Percentiles rank a stretch among this genome's conserved stretches.
Evolutionary conservation across 2,329 filamentous ascomycete genomes (phyloP).

Genomic region (Arthroderma uncinatum): DNA sequence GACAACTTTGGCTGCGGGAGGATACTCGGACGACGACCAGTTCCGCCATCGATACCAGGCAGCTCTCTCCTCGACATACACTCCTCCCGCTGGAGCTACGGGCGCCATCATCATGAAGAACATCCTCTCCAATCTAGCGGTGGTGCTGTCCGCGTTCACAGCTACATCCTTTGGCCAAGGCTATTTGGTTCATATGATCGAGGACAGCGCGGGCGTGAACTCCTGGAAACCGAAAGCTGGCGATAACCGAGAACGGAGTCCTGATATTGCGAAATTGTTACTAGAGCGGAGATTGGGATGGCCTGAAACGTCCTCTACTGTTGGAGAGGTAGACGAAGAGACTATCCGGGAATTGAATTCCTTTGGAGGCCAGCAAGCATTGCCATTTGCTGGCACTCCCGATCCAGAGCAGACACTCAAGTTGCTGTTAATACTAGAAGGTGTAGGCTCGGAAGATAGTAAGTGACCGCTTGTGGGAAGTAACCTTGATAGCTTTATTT

Average conservation of each 20-base stretch:
- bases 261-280: constrained; percentile 28
- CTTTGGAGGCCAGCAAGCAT: constrained; percentile 45
- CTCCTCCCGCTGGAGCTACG: background rate
- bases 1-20: background rate
- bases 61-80: background rate
- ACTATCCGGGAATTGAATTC: constrained; percentile 48
- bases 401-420: constrained; percentile 17
- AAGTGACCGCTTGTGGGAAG: constrained; percentile 19
- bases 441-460: constrained; percentile 51
- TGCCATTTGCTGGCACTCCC: constrained; percentile 39
- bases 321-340: constrained; percentile 34
- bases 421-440: constrained; percentile 38
- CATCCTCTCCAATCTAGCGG: constrained; percentile 11
- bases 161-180: constrained; percentile 16
- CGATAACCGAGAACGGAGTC: constrained; percentile 16
- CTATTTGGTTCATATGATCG: constrained; percentile 26
- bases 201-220: constrained; percentile 7
- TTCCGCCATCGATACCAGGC: background rate
- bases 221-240: constrained; percentile 5
- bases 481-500: background rate
- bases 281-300: constrained; percentile 39
- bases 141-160: constrained; percentile 10
- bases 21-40: background rate
- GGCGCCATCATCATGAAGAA: constrained; percentile 13
- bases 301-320: constrained; percentile 36